Evolutionary conservation across 352 stramenopile species (phyloP).

Genomic region (Pythium oligandrum): DNA sequence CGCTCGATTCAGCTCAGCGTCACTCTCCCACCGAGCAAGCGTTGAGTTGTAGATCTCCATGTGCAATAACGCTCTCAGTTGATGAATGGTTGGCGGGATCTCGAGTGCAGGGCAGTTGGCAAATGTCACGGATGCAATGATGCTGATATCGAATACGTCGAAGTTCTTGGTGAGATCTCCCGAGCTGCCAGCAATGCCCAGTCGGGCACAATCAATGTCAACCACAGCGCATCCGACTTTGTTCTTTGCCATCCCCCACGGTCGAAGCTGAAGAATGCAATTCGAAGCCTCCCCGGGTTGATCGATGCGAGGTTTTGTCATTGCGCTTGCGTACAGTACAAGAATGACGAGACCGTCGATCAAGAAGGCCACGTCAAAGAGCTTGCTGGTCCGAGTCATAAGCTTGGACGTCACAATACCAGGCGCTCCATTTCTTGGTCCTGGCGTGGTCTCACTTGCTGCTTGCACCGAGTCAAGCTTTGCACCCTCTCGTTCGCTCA

Average conservation of each 20-base stretch:
- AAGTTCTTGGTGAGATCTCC: slow-evolving; percentile 6
- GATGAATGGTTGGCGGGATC: slow-evolving; percentile 15
- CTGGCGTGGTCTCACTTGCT: too few relatives aligned
- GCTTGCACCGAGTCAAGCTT: too few relatives aligned
- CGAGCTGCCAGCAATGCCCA: not conserved
- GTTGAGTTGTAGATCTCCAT: slow-evolving; percentile 23
- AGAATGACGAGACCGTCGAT: slow-evolving; percentile 14
- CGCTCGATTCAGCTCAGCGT: slow-evolving; percentile 4
- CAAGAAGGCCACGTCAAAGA: slow-evolving; percentile 9
- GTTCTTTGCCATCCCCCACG: slow-evolving; percentile 5
- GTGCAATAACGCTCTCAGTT: slow-evolving; percentile 5
- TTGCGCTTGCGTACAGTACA: slow-evolving; percentile 11
- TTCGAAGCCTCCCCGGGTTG: slow-evolving; percentile 4
- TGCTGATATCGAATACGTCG: slow-evolving; percentile 6
- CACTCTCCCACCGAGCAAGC: slow-evolving; percentile 6
- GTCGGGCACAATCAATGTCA: slow-evolving; percentile 14
- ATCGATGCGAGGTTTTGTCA: slow-evolving; percentile 11
- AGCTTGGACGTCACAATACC: slow-evolving; percentile 4
- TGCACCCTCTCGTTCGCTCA: too few relatives aligned
- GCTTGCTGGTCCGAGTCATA: slow-evolving; percentile 1
- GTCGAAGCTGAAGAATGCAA: slow-evolving; percentile 14
- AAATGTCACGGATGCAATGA: slow-evolving; percentile 13
- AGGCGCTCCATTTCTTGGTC: too few relatives aligned
- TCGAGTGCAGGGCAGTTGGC: slow-evolving; percentile 14
- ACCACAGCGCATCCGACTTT: slow-evolving; percentile 15